These are phyloP conservation scores for Musa beccarii DNA, from an alignment of 176 grass and related monocot species.

Conservation along the genomic window DNA sequence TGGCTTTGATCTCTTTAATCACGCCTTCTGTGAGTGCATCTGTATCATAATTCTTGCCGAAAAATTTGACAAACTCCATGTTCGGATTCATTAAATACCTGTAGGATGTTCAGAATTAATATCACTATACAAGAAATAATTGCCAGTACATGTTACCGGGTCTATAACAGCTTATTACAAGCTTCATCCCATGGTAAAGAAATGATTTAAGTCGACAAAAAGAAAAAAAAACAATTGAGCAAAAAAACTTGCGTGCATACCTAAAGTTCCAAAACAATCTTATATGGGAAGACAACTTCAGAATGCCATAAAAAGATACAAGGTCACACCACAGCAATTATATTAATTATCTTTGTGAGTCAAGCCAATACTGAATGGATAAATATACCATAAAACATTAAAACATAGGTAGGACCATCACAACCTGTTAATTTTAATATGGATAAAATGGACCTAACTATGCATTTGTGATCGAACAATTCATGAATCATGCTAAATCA, in stretches of 20 bases:
- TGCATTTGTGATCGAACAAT: too few species aligned
- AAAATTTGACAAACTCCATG: conserved; percentile 60
- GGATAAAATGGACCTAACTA: too few species aligned
- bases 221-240: too few species aligned
- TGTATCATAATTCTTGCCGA: conserved; percentile 59
- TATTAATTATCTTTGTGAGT: too few species aligned
- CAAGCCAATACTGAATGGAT: too few species aligned
- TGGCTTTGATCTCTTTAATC: conserved; percentile 33
- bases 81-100: conserved; percentile 78
- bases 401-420: too few species aligned
- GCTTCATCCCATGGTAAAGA: not conserved
- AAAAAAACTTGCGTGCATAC: too few species aligned
- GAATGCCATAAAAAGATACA: not conserved
- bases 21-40: conserved; percentile 62
- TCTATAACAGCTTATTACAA: not conserved
- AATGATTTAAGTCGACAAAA: not conserved
- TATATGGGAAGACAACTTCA: not conserved
- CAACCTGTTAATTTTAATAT: too few species aligned
- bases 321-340: not conserved
- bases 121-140: not conserved
- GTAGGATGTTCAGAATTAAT: conserved; percentile 12
- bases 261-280: too few species aligned
- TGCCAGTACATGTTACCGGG: not conserved
- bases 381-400: too few species aligned
- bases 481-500: not conserved